Evolutionary conservation across 2,329 filamentous ascomycete genomes (phyloP).

Genomic region (Nemania sp.): DNA sequence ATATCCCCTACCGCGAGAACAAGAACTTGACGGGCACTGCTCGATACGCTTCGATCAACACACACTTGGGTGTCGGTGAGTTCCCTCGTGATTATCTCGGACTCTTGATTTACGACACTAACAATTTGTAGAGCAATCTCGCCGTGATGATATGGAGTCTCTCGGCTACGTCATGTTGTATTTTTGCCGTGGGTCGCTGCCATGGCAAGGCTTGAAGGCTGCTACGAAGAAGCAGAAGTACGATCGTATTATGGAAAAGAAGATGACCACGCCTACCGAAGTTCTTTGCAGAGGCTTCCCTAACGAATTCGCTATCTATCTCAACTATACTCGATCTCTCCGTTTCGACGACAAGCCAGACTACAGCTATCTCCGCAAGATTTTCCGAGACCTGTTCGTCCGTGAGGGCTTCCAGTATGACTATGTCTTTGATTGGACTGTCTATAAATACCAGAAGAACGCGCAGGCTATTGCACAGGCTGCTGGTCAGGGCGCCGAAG

Average conservation of each 20-base stretch:
- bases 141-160: conserved; percentile 99
- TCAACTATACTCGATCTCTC: conserved; percentile 98
- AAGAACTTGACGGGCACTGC: conserved; percentile 99
- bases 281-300: conserved; percentile 98
- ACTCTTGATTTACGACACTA: conserved; percentile 26
- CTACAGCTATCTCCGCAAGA: conserved; percentile 99
- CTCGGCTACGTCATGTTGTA: conserved; percentile 99
- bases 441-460: conserved; percentile 99
- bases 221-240: conserved; percentile 99
- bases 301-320: conserved; percentile 98
- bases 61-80: conserved; percentile 88
- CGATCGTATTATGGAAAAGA: conserved; percentile 99
- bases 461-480: conserved; percentile 90
- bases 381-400: conserved; percentile 99
- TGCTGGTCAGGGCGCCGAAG: conserved; percentile 69
- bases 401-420: conserved; percentile 99
- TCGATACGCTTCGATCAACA: conserved; percentile 98
- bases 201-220: conserved; percentile 98
- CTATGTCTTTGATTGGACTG: conserved; percentile 99
- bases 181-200: conserved; percentile 98
- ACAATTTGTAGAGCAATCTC: conserved; percentile 79
- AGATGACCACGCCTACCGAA: conserved; percentile 99
- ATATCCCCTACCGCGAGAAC: conserved; percentile 99
- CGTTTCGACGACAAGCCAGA: conserved; percentile 99
- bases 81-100: conserved; percentile 28